phyloP scores from a whole-genome alignment of 129 eudicot species.

The Centaurea solstitialis region DNA sequence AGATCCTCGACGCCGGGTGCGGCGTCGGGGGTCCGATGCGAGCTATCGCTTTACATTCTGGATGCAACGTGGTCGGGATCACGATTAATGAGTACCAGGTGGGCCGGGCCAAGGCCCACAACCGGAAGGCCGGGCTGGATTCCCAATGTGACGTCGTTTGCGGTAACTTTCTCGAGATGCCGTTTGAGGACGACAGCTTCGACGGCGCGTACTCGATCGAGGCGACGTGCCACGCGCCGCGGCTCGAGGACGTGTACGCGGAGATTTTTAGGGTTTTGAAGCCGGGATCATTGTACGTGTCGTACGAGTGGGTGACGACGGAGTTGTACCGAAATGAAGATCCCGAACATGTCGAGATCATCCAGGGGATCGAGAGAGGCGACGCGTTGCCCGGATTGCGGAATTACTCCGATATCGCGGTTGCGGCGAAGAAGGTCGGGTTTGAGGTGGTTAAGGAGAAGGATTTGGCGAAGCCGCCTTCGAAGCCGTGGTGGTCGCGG shows the following conservation, averaged over 20 bases:
- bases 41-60: constrained; percentile 84
- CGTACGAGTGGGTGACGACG: constrained; percentile 92
- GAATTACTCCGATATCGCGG: constrained; percentile 58
- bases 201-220: constrained; percentile 96
- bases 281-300: constrained; percentile 72
- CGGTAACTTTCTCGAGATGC: constrained; percentile 88
- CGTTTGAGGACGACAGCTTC: constrained; percentile 58
- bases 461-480: constrained; percentile 82
- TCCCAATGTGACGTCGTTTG: constrained; percentile 79
- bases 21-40: constrained; percentile 99
- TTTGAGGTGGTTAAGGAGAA: constrained; percentile 81
- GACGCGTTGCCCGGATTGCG: constrained; percentile 90
- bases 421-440: constrained; percentile 71
- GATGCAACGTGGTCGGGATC: constrained; percentile 75
- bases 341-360: constrained; percentile 72
- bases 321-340: constrained; percentile 50
- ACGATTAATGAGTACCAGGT: constrained; percentile 96
- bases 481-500: constrained; percentile 91
- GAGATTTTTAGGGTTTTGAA: constrained; percentile 87
- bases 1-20: constrained; percentile 84
- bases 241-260: constrained; percentile 68
- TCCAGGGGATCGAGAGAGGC: constrained; percentile 92
- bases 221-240: constrained; percentile 96
- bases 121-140: constrained; percentile 84
- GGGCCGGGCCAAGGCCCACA: constrained; percentile 66